phyloP scores from a whole-genome alignment of 805 yeast species.

The Wickerhamiella bombiphila region DNA sequence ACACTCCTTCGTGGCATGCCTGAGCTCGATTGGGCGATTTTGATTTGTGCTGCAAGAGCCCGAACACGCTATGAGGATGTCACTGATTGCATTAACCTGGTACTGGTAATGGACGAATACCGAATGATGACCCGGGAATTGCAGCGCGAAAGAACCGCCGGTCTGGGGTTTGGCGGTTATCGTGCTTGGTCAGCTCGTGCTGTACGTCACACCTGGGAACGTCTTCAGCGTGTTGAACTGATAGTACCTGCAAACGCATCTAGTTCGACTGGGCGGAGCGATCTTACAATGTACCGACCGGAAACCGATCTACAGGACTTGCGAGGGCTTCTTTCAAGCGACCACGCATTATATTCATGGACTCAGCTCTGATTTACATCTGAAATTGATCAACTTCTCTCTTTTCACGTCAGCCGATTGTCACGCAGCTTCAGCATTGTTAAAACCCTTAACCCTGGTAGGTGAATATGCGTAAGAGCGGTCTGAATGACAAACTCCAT shows the following conservation, averaged over 20 bases:
- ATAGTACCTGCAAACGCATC: slow-evolving; percentile 29
- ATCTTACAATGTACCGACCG: slow-evolving; percentile 22
- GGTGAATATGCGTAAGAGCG: no score
- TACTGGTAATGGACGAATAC: slow-evolving; percentile 66
- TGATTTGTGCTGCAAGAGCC: slow-evolving; percentile 65
- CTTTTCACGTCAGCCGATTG: no score
- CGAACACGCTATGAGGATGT: slow-evolving; percentile 35
- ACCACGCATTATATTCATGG: slow-evolving; percentile 29
- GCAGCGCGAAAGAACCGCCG: slow-evolving; percentile 28
- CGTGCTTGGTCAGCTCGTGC: slow-evolving; percentile 49
- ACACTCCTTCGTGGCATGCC: slow-evolving; percentile 30
- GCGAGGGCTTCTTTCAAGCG: slow-evolving; percentile 21
- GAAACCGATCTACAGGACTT: slow-evolving; percentile 25
- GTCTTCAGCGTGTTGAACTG: slow-evolving; percentile 40
- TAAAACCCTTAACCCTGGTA: no score
- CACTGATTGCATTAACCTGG: slow-evolving; percentile 53
- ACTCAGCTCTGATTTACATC: slow-evolving; percentile 26
- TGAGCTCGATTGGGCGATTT: slow-evolving; percentile 53
- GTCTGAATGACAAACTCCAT: no score
- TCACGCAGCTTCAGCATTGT: no score
- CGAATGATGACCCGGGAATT: slow-evolving; percentile 33
- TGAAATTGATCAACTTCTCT: no score
- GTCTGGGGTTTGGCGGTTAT: slow-evolving; percentile 29
- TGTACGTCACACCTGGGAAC: slow-evolving; percentile 62
- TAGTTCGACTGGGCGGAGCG: slow-evolving; percentile 28